Evolutionary conservation across 2,329 filamentous ascomycete genomes (phyloP), one percentile per base, ranked within the genome.

Genomic region (Beauveria varroae): DNA sequence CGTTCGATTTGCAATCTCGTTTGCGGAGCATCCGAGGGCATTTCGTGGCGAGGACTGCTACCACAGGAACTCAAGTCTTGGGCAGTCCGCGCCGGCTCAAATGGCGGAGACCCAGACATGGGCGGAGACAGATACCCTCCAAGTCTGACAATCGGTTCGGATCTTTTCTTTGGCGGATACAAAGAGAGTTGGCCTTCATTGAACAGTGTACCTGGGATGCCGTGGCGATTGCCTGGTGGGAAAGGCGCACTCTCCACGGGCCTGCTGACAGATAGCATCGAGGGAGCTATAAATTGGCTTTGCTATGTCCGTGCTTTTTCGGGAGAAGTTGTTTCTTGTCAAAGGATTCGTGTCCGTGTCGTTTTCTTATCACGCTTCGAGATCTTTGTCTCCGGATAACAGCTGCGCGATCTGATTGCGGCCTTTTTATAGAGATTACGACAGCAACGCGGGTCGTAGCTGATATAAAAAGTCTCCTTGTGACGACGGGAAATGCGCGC

Each of bases 91-190:
- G 54, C 85, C 72, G 80, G 78, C 74, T 84, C 81, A 69, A 81
- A 77, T 68, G 80, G 80, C 70, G 85, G 84, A 78, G 86, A 87
- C 72, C 84, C 85, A 79, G 86, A 88, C 86, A 88, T 88, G 81
- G 86, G 86, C 78, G 86, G 86, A 80, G 86, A 88, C 73, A 85
- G 86, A 77, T 88, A 88, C 72, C 81, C 83, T 79, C 78, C 78
- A 71, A 77, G 77, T 70, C 78, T 79, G 77, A 79, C 78, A 79
- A 78, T 80, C 77, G 78, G 75, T 76, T 81, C 78, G 78, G 65
- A 65, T 66, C 68, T 68, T 69, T 70, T 76, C 76, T 80, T 81
- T 79, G 73, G 77, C 78, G 76, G 78, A 75, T 76, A 83, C 68
- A 70, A 68, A 47, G 64, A 66, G 65, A 69, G 60, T 53, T 71